These are phyloP conservation scores for Globisporangium abappressorium DNA, from an alignment of 352 stramenopile species.

Conservation along the genomic window DNA sequence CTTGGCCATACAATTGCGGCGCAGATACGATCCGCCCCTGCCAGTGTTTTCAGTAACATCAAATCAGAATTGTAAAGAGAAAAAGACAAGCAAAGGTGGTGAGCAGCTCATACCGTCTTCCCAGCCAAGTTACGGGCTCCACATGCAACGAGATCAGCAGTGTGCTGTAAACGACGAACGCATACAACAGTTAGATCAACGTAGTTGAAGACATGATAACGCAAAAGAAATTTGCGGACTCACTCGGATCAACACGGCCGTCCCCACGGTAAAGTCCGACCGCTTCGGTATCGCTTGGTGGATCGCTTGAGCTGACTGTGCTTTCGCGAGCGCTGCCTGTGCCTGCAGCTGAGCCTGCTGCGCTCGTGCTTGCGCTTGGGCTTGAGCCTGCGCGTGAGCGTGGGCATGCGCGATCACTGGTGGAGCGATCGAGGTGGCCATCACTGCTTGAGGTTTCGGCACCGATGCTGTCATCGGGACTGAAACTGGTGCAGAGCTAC, in stretches of 20 bases:
- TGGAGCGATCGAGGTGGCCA: constrained; percentile 10
- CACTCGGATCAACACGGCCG: constrained; percentile 68
- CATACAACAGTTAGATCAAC: not conserved
- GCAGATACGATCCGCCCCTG: constrained; percentile 67
- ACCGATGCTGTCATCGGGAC: constrained; percentile 3
- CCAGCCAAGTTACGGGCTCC: constrained; percentile 69
- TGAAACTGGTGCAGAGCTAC: not conserved
- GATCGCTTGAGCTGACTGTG: constrained; percentile 7
- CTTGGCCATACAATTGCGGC: constrained; percentile 72
- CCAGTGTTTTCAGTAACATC: not conserved
- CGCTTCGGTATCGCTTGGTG: constrained; percentile 31
- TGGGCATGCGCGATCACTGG: constrained; percentile 15
- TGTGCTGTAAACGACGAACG: constrained; percentile 37
- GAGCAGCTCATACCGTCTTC: constrained; percentile 38
- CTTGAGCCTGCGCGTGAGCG: constrained; percentile 2
- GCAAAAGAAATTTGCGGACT: constrained; percentile 4
- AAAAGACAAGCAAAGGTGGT: not conserved
- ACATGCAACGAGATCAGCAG: constrained; percentile 66
- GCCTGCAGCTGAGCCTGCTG: constrained; percentile 11
- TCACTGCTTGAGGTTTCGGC: constrained; percentile 5
- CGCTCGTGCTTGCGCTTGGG: constrained; percentile 7
- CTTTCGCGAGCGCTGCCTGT: constrained; percentile 7
- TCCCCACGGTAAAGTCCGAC: constrained; percentile 65
- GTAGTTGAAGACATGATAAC: not conserved
- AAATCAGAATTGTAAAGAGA: not conserved